These are phyloP conservation scores for Xylariaceae sp. DNA, from an alignment of 2,329 filamentous ascomycete genomes.

Conservation along the genomic window DNA sequence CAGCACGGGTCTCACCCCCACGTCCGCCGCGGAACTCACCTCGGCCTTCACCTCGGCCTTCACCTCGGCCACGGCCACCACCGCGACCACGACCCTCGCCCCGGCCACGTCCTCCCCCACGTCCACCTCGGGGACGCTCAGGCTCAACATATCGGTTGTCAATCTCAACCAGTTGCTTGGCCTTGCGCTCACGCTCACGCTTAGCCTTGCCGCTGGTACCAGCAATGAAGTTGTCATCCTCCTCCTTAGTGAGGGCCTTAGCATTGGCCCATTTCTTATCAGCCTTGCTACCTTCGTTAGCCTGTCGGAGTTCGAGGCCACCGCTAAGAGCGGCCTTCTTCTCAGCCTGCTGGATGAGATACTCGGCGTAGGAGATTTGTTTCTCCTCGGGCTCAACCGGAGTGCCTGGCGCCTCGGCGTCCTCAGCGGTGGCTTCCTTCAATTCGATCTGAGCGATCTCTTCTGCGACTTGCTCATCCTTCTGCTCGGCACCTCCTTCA, in stretches of 20 bases:
- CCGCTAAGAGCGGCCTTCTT: slow-evolving; percentile 75
- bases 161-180: slow-evolving; percentile 87
- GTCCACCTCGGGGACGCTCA: slow-evolving; percentile 59
- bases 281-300: slow-evolving; percentile 87
- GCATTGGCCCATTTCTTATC: slow-evolving; percentile 93
- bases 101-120: slow-evolving; percentile 57
- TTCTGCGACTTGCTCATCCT: slow-evolving; percentile 90
- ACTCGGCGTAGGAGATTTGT: slow-evolving; percentile 86
- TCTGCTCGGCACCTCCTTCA: slow-evolving; percentile 81
- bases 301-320: slow-evolving; percentile 73
- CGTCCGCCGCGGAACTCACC: slow-evolving; percentile 41
- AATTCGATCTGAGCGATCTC: slow-evolving; percentile 84
- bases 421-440: slow-evolving; percentile 66
- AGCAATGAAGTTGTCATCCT: slow-evolving; percentile 77
- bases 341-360: slow-evolving; percentile 71
- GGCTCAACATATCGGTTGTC: slow-evolving; percentile 81
- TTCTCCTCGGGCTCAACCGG: slow-evolving; percentile 76
- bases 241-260: slow-evolving; percentile 69
- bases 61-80: slow-evolving; percentile 48
- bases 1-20: slow-evolving; percentile 46
- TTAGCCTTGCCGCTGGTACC: slow-evolving; percentile 74
- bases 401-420: slow-evolving; percentile 43
- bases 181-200: slow-evolving; percentile 87
- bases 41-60: slow-evolving; percentile 37
- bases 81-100: slow-evolving; percentile 52